Evolutionary conservation across 2,329 filamentous ascomycete genomes (phyloP).

Genomic region (Penicillium sp.): DNA sequence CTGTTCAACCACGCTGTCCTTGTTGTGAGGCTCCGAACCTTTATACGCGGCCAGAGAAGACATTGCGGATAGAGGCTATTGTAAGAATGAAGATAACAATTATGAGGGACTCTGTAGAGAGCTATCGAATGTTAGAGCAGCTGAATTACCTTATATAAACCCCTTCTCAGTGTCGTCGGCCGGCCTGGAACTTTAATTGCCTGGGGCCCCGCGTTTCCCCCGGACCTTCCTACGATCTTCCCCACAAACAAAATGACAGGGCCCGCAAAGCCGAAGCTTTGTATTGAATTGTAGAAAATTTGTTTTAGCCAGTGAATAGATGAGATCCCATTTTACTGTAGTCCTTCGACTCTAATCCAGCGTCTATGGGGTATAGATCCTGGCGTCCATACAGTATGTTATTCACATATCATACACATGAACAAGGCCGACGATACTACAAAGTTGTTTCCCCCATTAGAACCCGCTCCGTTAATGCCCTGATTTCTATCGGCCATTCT

Average conservation of each 20-base stretch:
- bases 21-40: background rate
- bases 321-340: background rate
- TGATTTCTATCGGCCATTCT: too few relatives aligned
- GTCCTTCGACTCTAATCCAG: too few relatives aligned
- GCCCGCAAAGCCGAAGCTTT: background rate
- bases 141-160: background rate
- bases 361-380: too few relatives aligned
- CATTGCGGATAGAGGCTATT: background rate
- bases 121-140: too few relatives aligned
- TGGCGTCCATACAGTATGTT: too few relatives aligned
- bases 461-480: too few relatives aligned
- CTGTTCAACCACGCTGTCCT: background rate
- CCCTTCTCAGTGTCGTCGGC: background rate
- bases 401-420: background rate
- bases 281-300: background rate
- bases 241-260: background rate
- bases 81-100: background rate
- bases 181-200: background rate
- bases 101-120: background rate
- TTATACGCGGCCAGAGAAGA: background rate
- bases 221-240: background rate
- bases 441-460: too few relatives aligned
- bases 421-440: too few relatives aligned
- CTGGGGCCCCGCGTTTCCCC: background rate
- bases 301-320: background rate